These are phyloP conservation scores for Flaveria robusta DNA, from an alignment of 129 eudicot genomes.

Conservation along the genomic window DNA sequence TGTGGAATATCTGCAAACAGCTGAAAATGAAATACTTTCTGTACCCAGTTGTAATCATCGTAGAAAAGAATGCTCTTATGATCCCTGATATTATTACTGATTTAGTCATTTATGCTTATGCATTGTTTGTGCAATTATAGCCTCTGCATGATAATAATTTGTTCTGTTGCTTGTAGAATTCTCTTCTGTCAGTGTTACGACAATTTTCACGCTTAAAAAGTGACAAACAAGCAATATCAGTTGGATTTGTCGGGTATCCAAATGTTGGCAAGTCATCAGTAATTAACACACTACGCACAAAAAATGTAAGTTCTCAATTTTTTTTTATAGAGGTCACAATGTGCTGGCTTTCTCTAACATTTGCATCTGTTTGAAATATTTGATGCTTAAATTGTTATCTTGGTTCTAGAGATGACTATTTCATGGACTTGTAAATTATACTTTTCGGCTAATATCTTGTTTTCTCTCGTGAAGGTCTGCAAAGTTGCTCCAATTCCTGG, in stretches of 20 bases:
- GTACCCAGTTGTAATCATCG: neutral
- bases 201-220: constrained; percentile 91
- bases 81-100: neutral
- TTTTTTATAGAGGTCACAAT: neutral
- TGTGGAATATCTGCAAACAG: neutral
- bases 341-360: constrained; percentile 7
- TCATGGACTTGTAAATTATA: neutral
- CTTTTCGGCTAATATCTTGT: constrained; percentile 2
- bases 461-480: constrained; percentile 59
- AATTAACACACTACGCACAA: constrained; percentile 87
- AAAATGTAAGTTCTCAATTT: constrained; percentile 58
- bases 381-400: neutral
- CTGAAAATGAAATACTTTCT: neutral
- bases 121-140: constrained; percentile 1
- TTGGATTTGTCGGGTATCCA: constrained; percentile 97
- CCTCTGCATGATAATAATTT: neutral
- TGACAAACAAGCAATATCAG: constrained; percentile 96
- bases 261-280: constrained; percentile 99
- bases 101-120: neutral
- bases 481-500: constrained; percentile 99
- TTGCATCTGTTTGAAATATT: neutral
- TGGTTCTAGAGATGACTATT: neutral
- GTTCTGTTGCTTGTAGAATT: constrained; percentile 53
- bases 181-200: constrained; percentile 85
- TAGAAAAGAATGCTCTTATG: neutral